Conservation (phyloP, 306 rosid genomes). For the Geum urbanum region DNA sequence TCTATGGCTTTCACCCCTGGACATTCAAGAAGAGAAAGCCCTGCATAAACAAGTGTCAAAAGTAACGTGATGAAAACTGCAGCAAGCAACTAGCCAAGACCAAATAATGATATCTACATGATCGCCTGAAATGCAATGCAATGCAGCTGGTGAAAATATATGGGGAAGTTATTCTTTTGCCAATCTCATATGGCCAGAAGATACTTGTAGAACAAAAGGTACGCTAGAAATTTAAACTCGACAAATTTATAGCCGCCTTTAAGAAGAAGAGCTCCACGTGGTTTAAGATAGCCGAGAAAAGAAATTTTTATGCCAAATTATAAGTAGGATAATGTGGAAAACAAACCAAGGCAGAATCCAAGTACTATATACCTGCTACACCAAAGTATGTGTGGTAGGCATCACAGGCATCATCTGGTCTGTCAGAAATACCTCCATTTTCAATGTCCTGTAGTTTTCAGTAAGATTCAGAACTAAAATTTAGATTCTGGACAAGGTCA, state of each 20-base stretch:
- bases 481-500: constrained; percentile 1
- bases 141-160: too few relatives aligned
- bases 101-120: neutral
- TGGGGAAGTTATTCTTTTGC: neutral
- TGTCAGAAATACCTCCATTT: constrained; percentile 92
- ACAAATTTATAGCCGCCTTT: neutral
- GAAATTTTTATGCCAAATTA: neutral
- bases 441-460: constrained; percentile 58
- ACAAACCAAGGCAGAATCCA: neutral
- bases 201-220: neutral
- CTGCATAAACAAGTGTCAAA: constrained; percentile 40
- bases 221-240: neutral
- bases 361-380: constrained; percentile 55
- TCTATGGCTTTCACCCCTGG: constrained; percentile 72
- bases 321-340: constrained; percentile 4
- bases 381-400: constrained; percentile 83
- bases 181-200: neutral
- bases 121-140: too few relatives aligned
- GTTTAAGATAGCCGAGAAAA: neutral
- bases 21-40: constrained; percentile 91
- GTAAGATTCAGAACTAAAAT: constrained; percentile 6
- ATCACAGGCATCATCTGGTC: constrained; percentile 93
- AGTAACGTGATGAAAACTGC: neutral
- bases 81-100: neutral
- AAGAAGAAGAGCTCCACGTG: neutral